Percentiles rank a stretch among this genome's conserved stretches.
phyloP scores from a whole-genome alignment of 192 early-diverging fungal species.

The Coemansia sp. region DNA sequence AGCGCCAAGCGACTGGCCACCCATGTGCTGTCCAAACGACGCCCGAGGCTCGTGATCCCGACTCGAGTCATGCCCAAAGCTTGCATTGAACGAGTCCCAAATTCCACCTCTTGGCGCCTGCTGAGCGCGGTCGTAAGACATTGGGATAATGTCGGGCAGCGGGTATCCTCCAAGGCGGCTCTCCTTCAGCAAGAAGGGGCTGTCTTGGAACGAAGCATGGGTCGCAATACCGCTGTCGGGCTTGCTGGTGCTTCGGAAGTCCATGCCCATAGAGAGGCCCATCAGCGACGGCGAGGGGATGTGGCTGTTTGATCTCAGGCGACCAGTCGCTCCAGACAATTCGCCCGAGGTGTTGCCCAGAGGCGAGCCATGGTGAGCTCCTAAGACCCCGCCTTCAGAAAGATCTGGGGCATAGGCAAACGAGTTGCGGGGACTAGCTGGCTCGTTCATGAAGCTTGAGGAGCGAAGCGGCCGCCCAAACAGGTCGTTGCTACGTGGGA shows the following conservation, averaged over 20 bases:
- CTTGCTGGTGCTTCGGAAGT: slow-evolving; percentile 4
- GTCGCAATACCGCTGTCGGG: neutral
- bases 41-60: slow-evolving; percentile 11
- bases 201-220: slow-evolving; percentile 16
- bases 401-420: slow-evolving; percentile 11
- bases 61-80: slow-evolving; percentile 5
- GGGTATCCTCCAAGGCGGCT: slow-evolving; percentile 29
- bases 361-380: neutral
- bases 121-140: slow-evolving; percentile 10
- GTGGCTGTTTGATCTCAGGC: slow-evolving; percentile 43
- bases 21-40: slow-evolving; percentile 7
- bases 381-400: neutral
- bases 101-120: slow-evolving; percentile 15
- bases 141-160: slow-evolving; percentile 24
- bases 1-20: neutral
- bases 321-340: slow-evolving; percentile 7
- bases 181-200: slow-evolving; percentile 28
- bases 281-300: slow-evolving; percentile 25
- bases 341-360: slow-evolving; percentile 23
- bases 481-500: slow-evolving; percentile 31
- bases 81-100: slow-evolving; percentile 26
- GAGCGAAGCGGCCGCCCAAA: slow-evolving; percentile 47
- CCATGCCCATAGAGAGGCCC: slow-evolving; percentile 26
- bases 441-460: slow-evolving; percentile 36
- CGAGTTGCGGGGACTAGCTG: slow-evolving; percentile 29